phyloP scores from a whole-genome alignment of 2,329 filamentous ascomycete genomes.

The Epichloe gansuensis region DNA sequence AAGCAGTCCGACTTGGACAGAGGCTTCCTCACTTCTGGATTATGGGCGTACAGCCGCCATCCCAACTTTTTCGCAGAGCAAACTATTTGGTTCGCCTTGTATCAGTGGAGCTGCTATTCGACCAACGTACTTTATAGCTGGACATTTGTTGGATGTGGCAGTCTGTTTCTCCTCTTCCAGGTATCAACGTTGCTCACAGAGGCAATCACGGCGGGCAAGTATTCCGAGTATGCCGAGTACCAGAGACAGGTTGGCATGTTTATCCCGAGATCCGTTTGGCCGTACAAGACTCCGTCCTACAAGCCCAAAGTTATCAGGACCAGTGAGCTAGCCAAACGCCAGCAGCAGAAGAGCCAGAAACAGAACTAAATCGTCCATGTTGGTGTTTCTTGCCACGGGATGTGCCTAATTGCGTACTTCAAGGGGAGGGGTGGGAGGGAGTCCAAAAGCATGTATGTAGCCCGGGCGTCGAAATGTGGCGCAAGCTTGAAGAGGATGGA shows the following conservation, averaged over 20 bases:
- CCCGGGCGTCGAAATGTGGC: background rate
- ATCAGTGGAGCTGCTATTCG: constrained; percentile 74
- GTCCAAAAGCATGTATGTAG: background rate
- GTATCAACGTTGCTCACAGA: constrained; percentile 84
- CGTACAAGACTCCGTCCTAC: constrained; percentile 29
- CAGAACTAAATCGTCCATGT: constrained; percentile 15
- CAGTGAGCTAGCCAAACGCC: constrained; percentile 36
- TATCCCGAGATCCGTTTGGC: constrained; percentile 45
- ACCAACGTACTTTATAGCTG: constrained; percentile 65
- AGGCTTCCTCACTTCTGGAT: constrained; percentile 72
- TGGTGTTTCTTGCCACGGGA: background rate
- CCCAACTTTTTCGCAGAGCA: constrained; percentile 95
- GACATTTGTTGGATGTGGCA: constrained; percentile 57
- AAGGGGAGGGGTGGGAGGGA: too few relatives aligned
- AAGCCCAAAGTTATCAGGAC: constrained; percentile 36
- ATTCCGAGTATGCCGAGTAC: constrained; percentile 78
- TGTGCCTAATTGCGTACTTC: background rate
- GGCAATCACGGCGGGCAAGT: constrained; percentile 66
- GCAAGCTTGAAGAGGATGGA: background rate
- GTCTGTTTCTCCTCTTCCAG: constrained; percentile 74
- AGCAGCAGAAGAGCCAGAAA: constrained; percentile 28
- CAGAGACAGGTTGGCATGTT: constrained; percentile 75
- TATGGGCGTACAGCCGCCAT: constrained; percentile 83
- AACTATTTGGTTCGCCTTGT: constrained; percentile 75
- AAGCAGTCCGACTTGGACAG: constrained; percentile 70